A percentile compares a stretch with the other conserved stretches of the same genome.
Conservation (phyloP, 768 basidiomycete species). For the Boletales sp. region DNA sequence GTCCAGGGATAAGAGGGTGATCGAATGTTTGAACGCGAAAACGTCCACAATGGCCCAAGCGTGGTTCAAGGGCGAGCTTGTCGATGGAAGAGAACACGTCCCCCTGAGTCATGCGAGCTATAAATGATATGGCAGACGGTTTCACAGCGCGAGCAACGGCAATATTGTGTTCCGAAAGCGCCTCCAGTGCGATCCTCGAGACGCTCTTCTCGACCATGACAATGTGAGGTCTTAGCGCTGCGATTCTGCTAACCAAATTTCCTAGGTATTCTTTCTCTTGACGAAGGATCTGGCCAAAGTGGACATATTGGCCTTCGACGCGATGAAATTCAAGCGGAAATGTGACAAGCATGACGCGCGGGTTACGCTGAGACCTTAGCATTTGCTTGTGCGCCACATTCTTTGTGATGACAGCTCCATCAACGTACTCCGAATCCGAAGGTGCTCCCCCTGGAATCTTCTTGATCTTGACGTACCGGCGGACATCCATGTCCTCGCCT, state of each 20-base stretch:
- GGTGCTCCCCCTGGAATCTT: slow-evolving; percentile 94
- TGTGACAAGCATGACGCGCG: slow-evolving; percentile 93
- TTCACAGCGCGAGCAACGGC: slow-evolving; percentile 91
- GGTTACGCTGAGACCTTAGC: slow-evolving; percentile 76
- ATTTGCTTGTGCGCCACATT: slow-evolving; percentile 97
- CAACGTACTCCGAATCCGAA: slow-evolving; percentile 92
- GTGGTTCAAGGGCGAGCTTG: slow-evolving; percentile 84
- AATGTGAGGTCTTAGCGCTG: slow-evolving; percentile 87
- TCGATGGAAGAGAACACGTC: slow-evolving; percentile 97
- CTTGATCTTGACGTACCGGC: slow-evolving; percentile 96
- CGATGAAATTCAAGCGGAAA: slow-evolving; percentile 94
- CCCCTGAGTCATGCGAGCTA: slow-evolving; percentile 92
- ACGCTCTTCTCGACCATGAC: slow-evolving; percentile 91
- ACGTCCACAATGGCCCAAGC: slow-evolving; percentile 80
- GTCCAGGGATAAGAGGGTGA: slow-evolving; percentile 89
- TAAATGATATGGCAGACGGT: slow-evolving; percentile 77
- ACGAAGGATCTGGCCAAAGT: slow-evolving; percentile 84
- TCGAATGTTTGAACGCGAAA: slow-evolving; percentile 94
- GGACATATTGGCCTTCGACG: slow-evolving; percentile 88
- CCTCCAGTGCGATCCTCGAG: slow-evolving; percentile 85
- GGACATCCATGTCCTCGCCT: slow-evolving; percentile 92
- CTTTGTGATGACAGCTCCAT: slow-evolving; percentile 96
- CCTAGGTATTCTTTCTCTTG: slow-evolving; percentile 93
- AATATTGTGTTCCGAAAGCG: slow-evolving; percentile 79
- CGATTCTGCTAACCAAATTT: slow-evolving; percentile 83